phyloP scores from a whole-genome alignment of 345 rosid genomes.

The Salix suchowensis region DNA sequence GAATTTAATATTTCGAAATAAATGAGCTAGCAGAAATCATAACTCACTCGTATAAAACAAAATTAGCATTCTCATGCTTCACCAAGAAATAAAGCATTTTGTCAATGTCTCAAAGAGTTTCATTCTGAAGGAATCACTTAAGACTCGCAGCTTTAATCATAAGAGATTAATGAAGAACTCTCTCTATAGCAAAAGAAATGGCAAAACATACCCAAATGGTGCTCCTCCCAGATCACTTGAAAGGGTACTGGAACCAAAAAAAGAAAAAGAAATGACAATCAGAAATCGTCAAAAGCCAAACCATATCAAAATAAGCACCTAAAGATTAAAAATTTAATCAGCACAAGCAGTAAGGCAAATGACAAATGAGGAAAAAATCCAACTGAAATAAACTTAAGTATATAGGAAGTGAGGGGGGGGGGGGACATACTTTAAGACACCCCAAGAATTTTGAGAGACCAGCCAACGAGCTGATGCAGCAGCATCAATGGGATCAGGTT shows the following conservation, averaged over 20 bases:
- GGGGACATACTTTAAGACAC: conserved; percentile 57
- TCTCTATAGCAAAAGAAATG: not conserved
- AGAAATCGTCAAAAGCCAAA: not conserved
- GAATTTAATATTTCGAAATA: too few species aligned
- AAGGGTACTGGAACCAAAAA: conserved; percentile 58
- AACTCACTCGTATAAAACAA: too few species aligned
- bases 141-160: not conserved
- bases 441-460: conserved; percentile 78
- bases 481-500: conserved; percentile 55
- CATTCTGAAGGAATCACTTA: not conserved
- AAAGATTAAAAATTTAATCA: not conserved
- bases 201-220: conserved; percentile 64
- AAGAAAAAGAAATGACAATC: conserved; percentile 1
- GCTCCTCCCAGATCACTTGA: conserved; percentile 70
- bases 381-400: not conserved
- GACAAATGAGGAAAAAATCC: not conserved
- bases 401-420: not conserved
- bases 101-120: not conserved
- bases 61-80: too few species aligned
- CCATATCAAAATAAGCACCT: not conserved
- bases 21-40: too few species aligned
- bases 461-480: conserved; percentile 81
- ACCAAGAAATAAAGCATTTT: too few species aligned
- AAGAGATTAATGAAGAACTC: not conserved
- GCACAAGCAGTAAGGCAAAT: not conserved